Conservation (phyloP, 176 grass and related monocot genomes). For the Oryza glumipatula region DNA sequence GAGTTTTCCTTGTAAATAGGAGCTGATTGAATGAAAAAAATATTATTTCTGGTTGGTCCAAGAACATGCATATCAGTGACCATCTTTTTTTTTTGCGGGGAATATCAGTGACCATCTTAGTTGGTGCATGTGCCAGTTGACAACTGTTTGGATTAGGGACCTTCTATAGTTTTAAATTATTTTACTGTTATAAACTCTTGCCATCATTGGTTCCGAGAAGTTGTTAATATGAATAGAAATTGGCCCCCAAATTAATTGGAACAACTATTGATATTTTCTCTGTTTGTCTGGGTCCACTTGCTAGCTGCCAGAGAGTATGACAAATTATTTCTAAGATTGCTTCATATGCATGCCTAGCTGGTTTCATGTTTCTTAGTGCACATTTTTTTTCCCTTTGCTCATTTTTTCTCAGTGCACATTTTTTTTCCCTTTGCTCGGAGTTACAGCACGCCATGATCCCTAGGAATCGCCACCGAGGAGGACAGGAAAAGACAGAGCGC, state of each 20-base stretch:
- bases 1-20: not conserved
- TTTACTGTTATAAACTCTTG: not conserved
- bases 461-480: too few species aligned
- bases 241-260: too few species aligned
- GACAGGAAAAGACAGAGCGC: too few species aligned
- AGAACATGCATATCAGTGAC: slow-evolving; percentile 6
- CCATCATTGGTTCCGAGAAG: not conserved
- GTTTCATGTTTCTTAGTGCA: not conserved
- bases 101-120: not conserved
- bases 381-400: too few species aligned
- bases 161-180: slow-evolving; percentile 3
- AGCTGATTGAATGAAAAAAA: not conserved
- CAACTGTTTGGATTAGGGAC: not conserved
- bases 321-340: slow-evolving; percentile 5
- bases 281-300: not conserved
- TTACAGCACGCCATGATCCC: too few species aligned
- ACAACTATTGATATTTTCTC: not conserved
- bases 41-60: not conserved
- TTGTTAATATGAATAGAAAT: not conserved
- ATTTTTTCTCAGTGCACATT: too few species aligned
- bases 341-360: slow-evolving; percentile 2
- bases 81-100: not conserved
- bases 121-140: slow-evolving; percentile 2
- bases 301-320: not conserved
- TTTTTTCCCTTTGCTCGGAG: too few species aligned